These are phyloP conservation scores for Ceratocystiopsis sp. DNA, from an alignment of 2,329 filamentous ascomycete species.

Conservation along the genomic window DNA sequence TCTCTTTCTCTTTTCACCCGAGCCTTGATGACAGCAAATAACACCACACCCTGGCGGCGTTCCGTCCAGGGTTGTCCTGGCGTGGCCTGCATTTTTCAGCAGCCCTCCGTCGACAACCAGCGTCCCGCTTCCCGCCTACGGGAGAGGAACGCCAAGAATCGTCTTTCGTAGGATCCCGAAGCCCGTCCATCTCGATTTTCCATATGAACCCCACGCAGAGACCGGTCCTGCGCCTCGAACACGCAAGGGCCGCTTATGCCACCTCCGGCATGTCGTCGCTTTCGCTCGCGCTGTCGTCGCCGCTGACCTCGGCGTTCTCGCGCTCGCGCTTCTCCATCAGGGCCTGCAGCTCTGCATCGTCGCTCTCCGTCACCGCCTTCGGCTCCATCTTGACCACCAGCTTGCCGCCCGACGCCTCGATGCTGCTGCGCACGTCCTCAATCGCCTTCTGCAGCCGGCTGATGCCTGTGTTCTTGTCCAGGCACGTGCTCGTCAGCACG, in stretches of 20 bases:
- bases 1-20: no score
- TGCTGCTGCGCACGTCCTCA: conserved; percentile 65
- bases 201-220: no score
- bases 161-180: no score
- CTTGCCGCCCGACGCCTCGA: conserved; percentile 59
- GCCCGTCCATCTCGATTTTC: no score
- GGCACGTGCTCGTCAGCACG: conserved; percentile 84
- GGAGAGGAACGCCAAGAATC: no score
- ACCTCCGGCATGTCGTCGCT: conserved; percentile 61
- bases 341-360: conserved; percentile 90
- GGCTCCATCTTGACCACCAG: conserved; percentile 95
- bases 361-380: conserved; percentile 96
- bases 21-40: no score
- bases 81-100: no score
- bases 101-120: no score
- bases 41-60: no score
- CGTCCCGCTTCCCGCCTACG: no score
- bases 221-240: no score
- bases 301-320: conserved; percentile 94
- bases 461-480: conserved; percentile 85
- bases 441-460: conserved; percentile 76
- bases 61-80: no score
- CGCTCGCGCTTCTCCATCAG: conserved; percentile 98
- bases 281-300: conserved; percentile 90
- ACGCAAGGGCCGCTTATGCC: conserved; percentile 24